Percentiles rank a stretch among this genome's conserved stretches.
Evolutionary conservation across 768 basidiomycete species (phyloP).

Genomic region (Sarcodon aspratus): DNA sequence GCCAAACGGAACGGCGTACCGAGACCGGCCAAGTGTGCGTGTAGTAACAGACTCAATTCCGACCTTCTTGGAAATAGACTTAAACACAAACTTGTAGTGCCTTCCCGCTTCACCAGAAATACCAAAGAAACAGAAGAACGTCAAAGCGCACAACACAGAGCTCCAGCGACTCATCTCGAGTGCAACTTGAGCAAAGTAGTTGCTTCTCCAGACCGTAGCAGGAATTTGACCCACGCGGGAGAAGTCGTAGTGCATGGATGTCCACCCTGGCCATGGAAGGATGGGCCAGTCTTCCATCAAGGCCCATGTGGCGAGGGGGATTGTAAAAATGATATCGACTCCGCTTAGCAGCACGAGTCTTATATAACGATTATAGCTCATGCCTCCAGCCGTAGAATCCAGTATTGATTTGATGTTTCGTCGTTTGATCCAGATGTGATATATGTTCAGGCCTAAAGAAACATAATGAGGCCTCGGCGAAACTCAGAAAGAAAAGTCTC

Average conservation of each 20-base stretch:
- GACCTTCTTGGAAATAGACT: background rate
- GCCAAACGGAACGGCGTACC: too few relatives aligned
- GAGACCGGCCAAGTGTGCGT: too few relatives aligned
- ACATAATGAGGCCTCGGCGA: constrained; percentile 6
- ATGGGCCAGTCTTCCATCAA: constrained; percentile 11
- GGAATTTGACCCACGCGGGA: constrained; percentile 11
- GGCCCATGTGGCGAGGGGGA: constrained; percentile 8
- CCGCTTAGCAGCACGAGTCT: constrained; percentile 36
- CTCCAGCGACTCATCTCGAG: constrained; percentile 9
- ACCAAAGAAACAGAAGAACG: constrained; percentile 10
- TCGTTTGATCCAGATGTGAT: constrained; percentile 27
- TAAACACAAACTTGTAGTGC: constrained; percentile 6
- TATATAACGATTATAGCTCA: constrained; percentile 10
- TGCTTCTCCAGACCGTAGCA: constrained; percentile 4
- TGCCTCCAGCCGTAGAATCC: constrained; percentile 5
- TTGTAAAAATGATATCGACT: constrained; percentile 9
- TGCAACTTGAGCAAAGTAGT: constrained; percentile 1
- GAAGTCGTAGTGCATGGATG: constrained; percentile 21
- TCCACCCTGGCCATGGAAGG: constrained; percentile 17
- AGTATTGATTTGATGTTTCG: constrained; percentile 13
- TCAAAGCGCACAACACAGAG: constrained; percentile 2
- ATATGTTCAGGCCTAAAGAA: constrained; percentile 18
- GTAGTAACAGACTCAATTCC: too few relatives aligned
- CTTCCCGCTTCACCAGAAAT: constrained; percentile 6
- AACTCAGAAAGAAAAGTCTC: constrained; percentile 10